phyloP scores from a whole-genome alignment of 164 flowering plant species.

The Liquidambar formosana region DNA sequence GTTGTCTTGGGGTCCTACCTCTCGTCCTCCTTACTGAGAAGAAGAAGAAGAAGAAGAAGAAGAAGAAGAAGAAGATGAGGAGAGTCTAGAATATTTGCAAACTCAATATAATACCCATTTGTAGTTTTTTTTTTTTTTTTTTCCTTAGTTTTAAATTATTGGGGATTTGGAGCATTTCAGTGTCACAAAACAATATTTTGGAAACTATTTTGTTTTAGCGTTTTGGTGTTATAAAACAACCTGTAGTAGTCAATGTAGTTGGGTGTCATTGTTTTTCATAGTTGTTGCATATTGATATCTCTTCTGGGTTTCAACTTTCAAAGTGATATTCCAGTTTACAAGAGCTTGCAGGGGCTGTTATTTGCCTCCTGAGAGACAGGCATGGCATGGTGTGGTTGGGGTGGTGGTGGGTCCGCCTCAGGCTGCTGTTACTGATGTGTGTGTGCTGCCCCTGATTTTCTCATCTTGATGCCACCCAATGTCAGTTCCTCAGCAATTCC shows the following conservation, averaged over 20 bases:
- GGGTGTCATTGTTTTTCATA: not conserved
- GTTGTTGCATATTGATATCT: not conserved
- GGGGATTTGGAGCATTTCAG: too few species aligned
- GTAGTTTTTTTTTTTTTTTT: too few species aligned
- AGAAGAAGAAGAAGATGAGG: not conserved
- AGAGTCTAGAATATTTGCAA: not conserved
- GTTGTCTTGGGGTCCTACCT: slow-evolving; percentile 27
- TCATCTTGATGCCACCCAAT: not conserved
- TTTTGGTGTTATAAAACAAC: too few species aligned
- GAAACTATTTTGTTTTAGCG: too few species aligned
- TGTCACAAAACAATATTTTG: too few species aligned
- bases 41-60: not conserved
- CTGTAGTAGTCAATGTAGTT: too few species aligned
- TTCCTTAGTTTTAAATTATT: too few species aligned
- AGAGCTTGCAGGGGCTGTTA: not conserved
- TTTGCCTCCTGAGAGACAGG: not conserved
- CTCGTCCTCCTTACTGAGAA: slow-evolving; percentile 24
- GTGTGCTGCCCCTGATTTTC: not conserved
- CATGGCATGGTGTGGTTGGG: not conserved
- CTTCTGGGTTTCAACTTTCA: too few species aligned
- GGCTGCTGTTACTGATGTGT: not conserved
- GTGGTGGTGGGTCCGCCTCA: slow-evolving; percentile 1
- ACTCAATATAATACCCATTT: too few species aligned
- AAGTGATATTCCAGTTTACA: not conserved
- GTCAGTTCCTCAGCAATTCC: not conserved